Evolutionary conservation across 176 grass and related monocot species (phyloP).

Genomic region (Calamus simplicifolius): DNA sequence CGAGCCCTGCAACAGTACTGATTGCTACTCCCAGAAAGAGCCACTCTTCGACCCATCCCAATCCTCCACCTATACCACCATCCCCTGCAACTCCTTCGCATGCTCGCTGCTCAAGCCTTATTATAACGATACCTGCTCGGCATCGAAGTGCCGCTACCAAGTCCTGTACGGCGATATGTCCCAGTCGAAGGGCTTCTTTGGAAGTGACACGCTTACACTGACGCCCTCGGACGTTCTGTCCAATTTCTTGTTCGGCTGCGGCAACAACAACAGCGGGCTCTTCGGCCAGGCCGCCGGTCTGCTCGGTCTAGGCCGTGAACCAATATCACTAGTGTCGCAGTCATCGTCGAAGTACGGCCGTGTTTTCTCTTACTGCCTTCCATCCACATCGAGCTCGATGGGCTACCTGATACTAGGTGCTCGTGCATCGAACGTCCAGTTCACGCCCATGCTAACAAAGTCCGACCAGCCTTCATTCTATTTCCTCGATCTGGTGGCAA

Average conservation of each 20-base stretch:
- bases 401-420: neutral
- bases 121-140: constrained; percentile 5
- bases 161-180: neutral
- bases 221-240: neutral
- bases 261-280: neutral
- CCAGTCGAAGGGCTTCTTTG: too few species aligned
- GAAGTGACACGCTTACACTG: neutral
- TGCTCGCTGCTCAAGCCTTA: constrained; percentile 30
- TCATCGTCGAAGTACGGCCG: neutral
- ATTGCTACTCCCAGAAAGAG: constrained; percentile 61
- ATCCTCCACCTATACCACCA: constrained; percentile 42
- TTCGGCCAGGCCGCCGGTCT: neutral
- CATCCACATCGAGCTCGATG: neutral
- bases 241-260: constrained; percentile 4
- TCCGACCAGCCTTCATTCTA: neutral
- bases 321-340: neutral
- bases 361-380: constrained; percentile 6
- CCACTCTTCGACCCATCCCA: constrained; percentile 63
- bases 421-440: neutral
- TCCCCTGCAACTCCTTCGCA: constrained; percentile 27
- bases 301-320: neutral
- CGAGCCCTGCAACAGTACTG: constrained; percentile 18
- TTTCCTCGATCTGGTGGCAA: neutral
- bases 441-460: neutral
- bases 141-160: neutral